These are phyloP conservation scores for Pichia californica DNA, from an alignment of 805 yeast species.

Conservation along the genomic window DNA sequence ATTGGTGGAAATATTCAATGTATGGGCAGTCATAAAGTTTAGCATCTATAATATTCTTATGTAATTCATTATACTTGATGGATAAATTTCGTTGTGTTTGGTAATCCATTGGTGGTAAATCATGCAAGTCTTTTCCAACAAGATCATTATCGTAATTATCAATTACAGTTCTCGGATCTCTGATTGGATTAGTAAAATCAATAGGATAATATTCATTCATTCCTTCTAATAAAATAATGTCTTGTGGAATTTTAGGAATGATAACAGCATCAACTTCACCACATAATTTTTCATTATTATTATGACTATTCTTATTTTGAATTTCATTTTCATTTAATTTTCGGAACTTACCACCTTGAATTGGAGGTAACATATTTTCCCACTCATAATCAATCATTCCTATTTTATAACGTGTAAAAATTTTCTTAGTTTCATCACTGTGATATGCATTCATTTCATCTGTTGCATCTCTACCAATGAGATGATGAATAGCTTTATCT, in stretches of 20 bases:
- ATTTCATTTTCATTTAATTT: background rate
- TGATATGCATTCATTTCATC: slow-evolving; percentile 89
- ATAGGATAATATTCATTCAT: slow-evolving; percentile 34
- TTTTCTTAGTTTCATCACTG: slow-evolving; percentile 44
- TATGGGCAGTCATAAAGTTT: slow-evolving; percentile 73
- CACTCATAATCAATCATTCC: slow-evolving; percentile 62
- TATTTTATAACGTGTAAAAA: slow-evolving; percentile 52
- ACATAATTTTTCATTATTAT: slow-evolving; percentile 16
- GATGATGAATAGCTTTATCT: slow-evolving; percentile 71
- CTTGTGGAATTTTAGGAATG: slow-evolving; percentile 47
- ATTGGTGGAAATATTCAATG: slow-evolving; percentile 65
- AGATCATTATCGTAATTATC: slow-evolving; percentile 52
- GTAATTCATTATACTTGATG: slow-evolving; percentile 53
- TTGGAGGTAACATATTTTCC: slow-evolving; percentile 79
- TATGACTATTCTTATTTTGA: too few species aligned
- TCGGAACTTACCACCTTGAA: slow-evolving; percentile 65
- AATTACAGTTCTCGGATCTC: slow-evolving; percentile 50
- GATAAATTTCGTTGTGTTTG: slow-evolving; percentile 56
- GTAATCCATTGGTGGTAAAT: slow-evolving; percentile 60
- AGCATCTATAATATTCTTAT: slow-evolving; percentile 43
- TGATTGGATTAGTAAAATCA: slow-evolving; percentile 26
- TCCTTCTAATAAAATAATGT: slow-evolving; percentile 34
- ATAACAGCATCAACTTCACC: slow-evolving; percentile 41
- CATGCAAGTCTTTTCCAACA: slow-evolving; percentile 48
- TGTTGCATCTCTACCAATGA: slow-evolving; percentile 86